phyloP scores from a whole-genome alignment of 2,329 filamentous ascomycete species.

The Mycosphaerella arachidis region DNA sequence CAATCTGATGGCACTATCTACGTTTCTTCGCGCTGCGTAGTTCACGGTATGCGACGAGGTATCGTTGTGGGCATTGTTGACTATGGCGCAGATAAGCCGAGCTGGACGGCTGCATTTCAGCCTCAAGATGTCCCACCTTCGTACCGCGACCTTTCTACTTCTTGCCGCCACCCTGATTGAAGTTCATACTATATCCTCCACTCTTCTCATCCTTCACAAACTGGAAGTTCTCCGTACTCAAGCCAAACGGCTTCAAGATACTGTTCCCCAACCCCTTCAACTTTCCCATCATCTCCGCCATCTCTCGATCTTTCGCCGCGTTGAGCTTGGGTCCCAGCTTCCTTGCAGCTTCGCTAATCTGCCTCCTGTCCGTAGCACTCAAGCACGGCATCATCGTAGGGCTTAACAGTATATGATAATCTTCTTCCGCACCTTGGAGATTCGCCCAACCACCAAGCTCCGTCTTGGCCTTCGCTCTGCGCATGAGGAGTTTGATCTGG shows the following conservation, averaged over 20 bases:
- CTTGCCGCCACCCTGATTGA: conserved; percentile 48
- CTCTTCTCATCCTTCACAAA: conserved; percentile 86
- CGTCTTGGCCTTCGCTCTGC: conserved; percentile 68
- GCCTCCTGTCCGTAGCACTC: conserved; percentile 59
- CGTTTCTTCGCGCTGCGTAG: no score
- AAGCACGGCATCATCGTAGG: conserved; percentile 55
- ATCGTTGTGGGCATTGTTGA: no score
- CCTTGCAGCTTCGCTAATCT: conserved; percentile 62
- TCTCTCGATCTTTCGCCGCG: conserved; percentile 77
- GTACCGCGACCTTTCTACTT: background rate
- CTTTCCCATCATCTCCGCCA: conserved; percentile 97
- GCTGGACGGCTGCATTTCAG: no score
- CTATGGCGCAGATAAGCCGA: no score
- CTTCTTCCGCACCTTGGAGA: conserved; percentile 71
- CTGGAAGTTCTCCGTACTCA: conserved; percentile 92
- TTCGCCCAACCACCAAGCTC: conserved; percentile 74
- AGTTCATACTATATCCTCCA: conserved; percentile 93
- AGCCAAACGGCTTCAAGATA: conserved; percentile 83
- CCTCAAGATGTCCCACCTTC: no score
- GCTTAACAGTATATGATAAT: conserved; percentile 63
- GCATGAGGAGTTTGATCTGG: conserved; percentile 74
- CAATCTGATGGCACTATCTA: no score
- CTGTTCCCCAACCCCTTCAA: conserved; percentile 89
- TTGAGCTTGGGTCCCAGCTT: conserved; percentile 66
- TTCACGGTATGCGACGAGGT: no score